These are phyloP conservation scores for Paramyrothecium roridum DNA, from an alignment of 2,329 filamentous ascomycete species.

Conservation along the genomic window DNA sequence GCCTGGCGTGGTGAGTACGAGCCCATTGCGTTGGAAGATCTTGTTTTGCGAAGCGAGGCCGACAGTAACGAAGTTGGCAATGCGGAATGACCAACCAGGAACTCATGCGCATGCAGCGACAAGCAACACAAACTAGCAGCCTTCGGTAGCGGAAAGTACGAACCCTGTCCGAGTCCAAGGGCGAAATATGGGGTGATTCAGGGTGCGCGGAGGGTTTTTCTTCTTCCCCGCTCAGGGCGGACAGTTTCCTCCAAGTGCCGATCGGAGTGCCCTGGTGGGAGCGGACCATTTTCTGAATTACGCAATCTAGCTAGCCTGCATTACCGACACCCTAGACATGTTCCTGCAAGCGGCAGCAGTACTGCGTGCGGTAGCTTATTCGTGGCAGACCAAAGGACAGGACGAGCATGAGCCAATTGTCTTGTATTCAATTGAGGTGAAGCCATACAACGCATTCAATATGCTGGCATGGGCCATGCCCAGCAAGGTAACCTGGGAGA, in stretches of 20 bases:
- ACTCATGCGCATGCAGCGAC: no score
- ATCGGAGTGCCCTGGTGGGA: background rate
- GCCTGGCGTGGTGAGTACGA: background rate
- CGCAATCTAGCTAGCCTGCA: background rate
- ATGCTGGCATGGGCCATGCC: no score
- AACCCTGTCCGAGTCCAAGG: background rate
- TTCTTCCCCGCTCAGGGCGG: background rate
- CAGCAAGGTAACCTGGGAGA: no score
- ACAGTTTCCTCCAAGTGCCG: background rate
- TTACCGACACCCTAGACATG: background rate
- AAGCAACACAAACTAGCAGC: no score
- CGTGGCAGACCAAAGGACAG: no score
- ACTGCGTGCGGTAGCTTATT: no score
- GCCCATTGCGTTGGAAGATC: constrained; percentile 2
- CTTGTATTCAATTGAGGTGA: no score
- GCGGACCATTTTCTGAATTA: constrained; percentile 1
- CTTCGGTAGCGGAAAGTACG: background rate
- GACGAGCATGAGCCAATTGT: no score
- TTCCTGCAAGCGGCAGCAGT: no score
- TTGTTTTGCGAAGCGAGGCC: background rate
- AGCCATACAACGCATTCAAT: no score
- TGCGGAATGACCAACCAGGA: no score
- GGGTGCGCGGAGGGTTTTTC: constrained; percentile 2
- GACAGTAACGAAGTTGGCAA: background rate
- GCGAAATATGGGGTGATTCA: constrained; percentile 1